Evolutionary conservation across 2,329 filamentous ascomycete species (phyloP), one percentile per base, ranked within the genome.

Genomic region (Monilinia fructigena): DNA sequence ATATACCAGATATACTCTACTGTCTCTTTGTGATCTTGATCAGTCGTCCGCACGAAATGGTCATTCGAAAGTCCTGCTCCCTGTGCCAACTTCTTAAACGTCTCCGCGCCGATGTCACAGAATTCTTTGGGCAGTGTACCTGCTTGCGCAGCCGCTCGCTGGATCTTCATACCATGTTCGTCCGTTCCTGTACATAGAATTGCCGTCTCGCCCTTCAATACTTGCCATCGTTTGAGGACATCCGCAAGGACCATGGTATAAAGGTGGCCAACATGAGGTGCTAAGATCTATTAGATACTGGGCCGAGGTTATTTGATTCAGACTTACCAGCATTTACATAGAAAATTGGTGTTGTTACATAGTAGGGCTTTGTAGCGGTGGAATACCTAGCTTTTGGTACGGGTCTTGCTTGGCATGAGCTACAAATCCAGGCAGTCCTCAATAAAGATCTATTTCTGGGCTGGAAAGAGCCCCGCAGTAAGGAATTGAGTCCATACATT

Each of bases 121-220:
- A 98, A 93, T n/a, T 88, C 82, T 76, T 94, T 91, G 0, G 93
- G 89, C 0, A 88, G 83, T 63, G 90, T 83, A 4, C 86, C 86
- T 18, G 90, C 87, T 71, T 87, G 85, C 8, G 83, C 81, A 1
- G 95, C 92, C 0, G 94, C 94, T 77, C 89, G 89, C 77, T 99
- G 95, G 28, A 98, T 90, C 83, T 99, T 99, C 86, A 97, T 90
- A 54, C 95, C 95, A 81, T 99, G 94, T 78, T 99, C 95, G 77
- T 99, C 95, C 47, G 93, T 98, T 67, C 95, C 95, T 1, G 95
- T 99, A 73, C 90, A 89, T 18, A 99, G 81, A 70, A 92, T 83
- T 4, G 93, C 89, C 58, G 83, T 80, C 40, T 86, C 80, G 48
- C 91, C 91, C 68, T 89, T 86, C 62, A 99, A 83, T 42, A 86